Base-by-base conservation (phyloP, 2,329 filamentous ascomycete species). In the Exophiala viscosa region DNA sequence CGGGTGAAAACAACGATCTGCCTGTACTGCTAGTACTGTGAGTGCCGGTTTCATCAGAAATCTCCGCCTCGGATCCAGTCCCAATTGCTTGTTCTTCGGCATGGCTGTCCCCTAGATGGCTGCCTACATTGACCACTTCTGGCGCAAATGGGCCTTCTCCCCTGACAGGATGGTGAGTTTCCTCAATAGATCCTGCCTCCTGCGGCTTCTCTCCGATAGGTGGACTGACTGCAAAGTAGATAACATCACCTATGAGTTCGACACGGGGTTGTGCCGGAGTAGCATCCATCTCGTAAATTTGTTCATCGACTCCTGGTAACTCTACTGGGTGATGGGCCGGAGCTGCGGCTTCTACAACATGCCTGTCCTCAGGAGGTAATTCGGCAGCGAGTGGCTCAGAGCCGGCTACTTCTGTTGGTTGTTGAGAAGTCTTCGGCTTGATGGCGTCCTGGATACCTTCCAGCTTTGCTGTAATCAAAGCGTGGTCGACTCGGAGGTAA, bases 401-500 rank as follows among this genome's bases (percentile, higher is more conserved):
- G 9, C 54, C 54, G 3, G 54, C 56, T 14, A 60, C 41, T 41
- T 62, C 61, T 10, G 11, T 23, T n/a, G 40, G 28, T 20, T 48
- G 38, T 18, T 46, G 48, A 8, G 48, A 14, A 8, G 38, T 41
- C 33, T 45, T 54, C 7, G 46, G 46, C 17, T 55, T 54, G 10
- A 48, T 31, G 6, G 40, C 32, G 11, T 45, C 47, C 18, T 42
- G 34, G 4, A 35, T 35, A 4, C 34, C 32, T 10, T 57, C 58
- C n/a, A 53, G 33, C 45, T 76, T 71, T 52, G 76, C 68, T 0
- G 79, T 83, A 33, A 82, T 65, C 13, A 84, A 62, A 28, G 73
- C 68, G 66, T 83, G 79, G 52, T 83, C 77, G 20, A 81, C 70
- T 36, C 81, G 72, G 9, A 84, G 63, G 61, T 80, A 81, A 2